A percentile compares a stretch with the other conserved stretches of the same genome.
Conservation (phyloP, 441 rosid species). For the Croton setiger region DNA sequence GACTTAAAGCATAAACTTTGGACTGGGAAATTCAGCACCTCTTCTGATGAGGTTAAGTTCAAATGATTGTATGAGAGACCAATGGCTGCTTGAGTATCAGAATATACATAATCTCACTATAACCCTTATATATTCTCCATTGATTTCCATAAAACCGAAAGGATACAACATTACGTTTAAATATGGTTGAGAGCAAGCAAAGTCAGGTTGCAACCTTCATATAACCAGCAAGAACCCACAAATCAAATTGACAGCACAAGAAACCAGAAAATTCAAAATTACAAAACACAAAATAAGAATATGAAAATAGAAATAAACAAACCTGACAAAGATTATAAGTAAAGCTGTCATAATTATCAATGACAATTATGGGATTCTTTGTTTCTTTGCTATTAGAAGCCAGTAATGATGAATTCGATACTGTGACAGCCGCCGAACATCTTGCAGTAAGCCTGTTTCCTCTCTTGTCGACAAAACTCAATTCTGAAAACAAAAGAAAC, state of each 20-base stretch:
- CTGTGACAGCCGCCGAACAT: conserved; percentile 34
- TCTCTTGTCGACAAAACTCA: conserved; percentile 33
- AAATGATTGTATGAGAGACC: background rate
- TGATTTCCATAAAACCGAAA: background rate
- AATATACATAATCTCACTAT: background rate
- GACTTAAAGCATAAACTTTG: background rate
- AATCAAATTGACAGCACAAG: background rate
- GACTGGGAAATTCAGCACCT: background rate
- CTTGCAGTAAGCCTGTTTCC: conserved; percentile 34
- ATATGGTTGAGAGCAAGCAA: background rate
- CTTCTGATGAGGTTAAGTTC: background rate
- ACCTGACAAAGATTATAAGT: conserved; percentile 98
- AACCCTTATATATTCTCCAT: background rate
- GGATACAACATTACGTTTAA: background rate
- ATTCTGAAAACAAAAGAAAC: conserved; percentile 26
- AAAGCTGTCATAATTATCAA: conserved; percentile 96
- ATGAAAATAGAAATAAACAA: conserved; percentile 8
- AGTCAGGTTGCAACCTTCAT: background rate
- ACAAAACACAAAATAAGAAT: background rate
- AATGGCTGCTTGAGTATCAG: background rate
- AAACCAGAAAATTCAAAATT: background rate
- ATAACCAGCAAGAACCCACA: background rate
- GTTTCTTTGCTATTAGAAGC: conserved; percentile 25
- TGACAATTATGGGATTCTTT: conserved; percentile 62
- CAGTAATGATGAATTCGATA: conserved; percentile 31